phyloP scores from a whole-genome alignment of 2,329 filamentous ascomycete genomes.

The Colletotrichum eremochloae region DNA sequence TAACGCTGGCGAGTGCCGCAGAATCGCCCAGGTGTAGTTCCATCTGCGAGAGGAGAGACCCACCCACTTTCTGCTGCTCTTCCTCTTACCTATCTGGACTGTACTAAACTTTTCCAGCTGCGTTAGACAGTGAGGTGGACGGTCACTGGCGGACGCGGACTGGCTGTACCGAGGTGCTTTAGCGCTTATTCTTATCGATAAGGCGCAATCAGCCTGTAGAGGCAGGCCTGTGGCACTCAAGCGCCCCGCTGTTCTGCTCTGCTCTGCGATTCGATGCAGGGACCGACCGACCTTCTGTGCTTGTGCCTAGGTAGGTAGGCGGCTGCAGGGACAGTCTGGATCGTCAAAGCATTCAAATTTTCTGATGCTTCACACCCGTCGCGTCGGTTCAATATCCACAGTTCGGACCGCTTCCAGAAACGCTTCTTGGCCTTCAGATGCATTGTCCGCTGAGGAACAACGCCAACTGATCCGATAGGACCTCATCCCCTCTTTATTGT shows the following conservation, averaged over 20 bases:
- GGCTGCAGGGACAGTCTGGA: constrained; percentile 8
- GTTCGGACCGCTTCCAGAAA: constrained; percentile 36
- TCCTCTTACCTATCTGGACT: no score
- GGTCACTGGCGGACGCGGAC: constrained; percentile 12
- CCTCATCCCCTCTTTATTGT: constrained; percentile 12
- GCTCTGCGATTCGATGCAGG: constrained; percentile 35
- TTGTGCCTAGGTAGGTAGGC: constrained; percentile 7
- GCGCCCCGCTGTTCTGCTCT: constrained; percentile 34
- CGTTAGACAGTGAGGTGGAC: background rate
- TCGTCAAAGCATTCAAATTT: constrained; percentile 39
- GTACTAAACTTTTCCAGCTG: background rate
- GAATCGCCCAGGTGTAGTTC: constrained; percentile 21
- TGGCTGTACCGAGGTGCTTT: constrained; percentile 29
- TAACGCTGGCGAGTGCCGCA: constrained; percentile 15
- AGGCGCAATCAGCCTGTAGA: background rate
- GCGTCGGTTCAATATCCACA: constrained; percentile 19
- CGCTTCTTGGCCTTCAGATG: constrained; percentile 22
- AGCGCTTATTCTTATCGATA: constrained; percentile 35
- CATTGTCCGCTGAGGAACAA: constrained; percentile 14
- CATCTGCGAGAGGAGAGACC: constrained; percentile 3
- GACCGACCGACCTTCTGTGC: constrained; percentile 29
- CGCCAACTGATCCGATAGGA: constrained; percentile 27
- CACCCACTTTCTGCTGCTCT: background rate
- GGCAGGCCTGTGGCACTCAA: background rate
- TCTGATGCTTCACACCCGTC: constrained; percentile 33